Percentiles rank a stretch among this genome's conserved stretches.
phyloP scores from a whole-genome alignment of 176 grass and related monocot genomes.

The Cenchrus fungigraminus region DNA sequence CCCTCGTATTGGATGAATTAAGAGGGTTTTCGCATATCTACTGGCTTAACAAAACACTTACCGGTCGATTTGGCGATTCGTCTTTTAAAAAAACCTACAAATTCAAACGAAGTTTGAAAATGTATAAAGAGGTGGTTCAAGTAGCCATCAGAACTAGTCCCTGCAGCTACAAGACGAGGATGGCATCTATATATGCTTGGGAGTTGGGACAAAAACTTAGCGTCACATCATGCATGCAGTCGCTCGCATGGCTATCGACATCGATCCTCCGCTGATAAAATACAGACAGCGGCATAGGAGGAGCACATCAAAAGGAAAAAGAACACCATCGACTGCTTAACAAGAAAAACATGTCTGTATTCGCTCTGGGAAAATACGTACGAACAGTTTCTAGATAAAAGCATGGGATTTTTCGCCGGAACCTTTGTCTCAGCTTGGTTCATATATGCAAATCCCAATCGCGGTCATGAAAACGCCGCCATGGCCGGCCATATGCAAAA shows the following conservation, averaged over 20 bases:
- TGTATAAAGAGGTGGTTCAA: not conserved
- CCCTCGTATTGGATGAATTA: not conserved
- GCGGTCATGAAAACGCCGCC: not conserved
- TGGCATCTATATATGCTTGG: not conserved
- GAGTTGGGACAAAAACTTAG: not conserved
- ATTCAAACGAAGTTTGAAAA: not conserved
- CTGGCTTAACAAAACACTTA: not conserved
- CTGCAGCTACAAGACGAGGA: not conserved
- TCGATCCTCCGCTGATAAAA: not conserved
- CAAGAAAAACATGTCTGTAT: not conserved
- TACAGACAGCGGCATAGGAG: not conserved
- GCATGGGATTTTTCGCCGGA: not conserved
- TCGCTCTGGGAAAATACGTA: not conserved
- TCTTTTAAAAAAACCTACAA: not conserved
- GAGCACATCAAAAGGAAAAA: not conserved
- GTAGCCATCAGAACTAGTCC: not conserved
- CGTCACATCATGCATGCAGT: not conserved
- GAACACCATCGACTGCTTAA: not conserved
- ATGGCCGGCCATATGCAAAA: not conserved
- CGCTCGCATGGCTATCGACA: not conserved
- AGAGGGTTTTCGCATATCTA: not conserved
- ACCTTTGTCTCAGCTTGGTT: not conserved
- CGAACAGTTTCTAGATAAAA: not conserved
- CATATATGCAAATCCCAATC: not conserved
- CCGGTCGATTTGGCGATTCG: not conserved